Evolutionary conservation across 1,139 yeast species (phyloP), one percentile per base, ranked within the genome.

Genomic region (Protomyces lactucae-debilis): DNA sequence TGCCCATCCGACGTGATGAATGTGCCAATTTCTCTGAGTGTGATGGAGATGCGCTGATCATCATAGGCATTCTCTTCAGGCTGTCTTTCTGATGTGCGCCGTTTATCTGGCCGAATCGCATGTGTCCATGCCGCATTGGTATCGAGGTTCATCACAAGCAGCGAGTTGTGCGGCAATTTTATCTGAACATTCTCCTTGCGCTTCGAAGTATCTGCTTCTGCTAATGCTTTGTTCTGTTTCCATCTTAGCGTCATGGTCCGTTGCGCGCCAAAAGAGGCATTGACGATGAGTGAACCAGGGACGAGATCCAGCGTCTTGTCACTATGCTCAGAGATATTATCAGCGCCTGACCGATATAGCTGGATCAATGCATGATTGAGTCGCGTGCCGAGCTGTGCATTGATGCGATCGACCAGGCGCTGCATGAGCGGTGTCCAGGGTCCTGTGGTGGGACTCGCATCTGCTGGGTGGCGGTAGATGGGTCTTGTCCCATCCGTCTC

Each of bases 341-440:
- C 71, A 3, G 48, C 51, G 36, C 70, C 70, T 12, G 63, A 45
- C 3, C 70, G 65, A 55, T 69, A 69, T 28, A 65, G 67, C 52
- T 69, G 71, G n/a, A 69, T 60, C 36, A 69, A 57, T 10, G 65
- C 70, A 46, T 69, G 71, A 52, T 69, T 69, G 23, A 69, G 51
- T n/a, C 25, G 43, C 5, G 55, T 59, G 39, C 61, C 60, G 36
- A 59, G 54, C 16, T 59, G 65, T n/a, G 55, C 55, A 23, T 63
- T 56, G 40, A 65, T 61, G 28, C 45, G 35, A 5, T 59, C 55
- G 14, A 66, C 64, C 10, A 67, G 36, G 9, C 64, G 55, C 18
- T 55, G 57, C 4, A 68, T 61, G 3, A 60, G 12, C 5, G 68
- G 64, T 16, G 60, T 51, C 37, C 45, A 64, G n/a, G 23, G 66